Evolutionary conservation across 345 rosid species (phyloP).

Genomic region (Pugionium cornutum): DNA sequence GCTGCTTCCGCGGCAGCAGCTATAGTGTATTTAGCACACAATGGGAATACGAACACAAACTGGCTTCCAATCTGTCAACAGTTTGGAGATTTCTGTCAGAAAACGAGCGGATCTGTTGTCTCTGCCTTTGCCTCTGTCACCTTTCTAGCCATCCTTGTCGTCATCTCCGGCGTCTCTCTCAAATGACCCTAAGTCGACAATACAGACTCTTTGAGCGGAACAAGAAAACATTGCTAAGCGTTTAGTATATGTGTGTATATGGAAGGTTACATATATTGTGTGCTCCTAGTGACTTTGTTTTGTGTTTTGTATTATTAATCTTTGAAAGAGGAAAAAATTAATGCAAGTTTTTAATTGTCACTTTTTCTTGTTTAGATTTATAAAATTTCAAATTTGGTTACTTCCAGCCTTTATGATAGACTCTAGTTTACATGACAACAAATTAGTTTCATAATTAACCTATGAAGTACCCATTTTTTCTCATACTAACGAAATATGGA

Average conservation of each 20-base stretch:
- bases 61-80: no score
- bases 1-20: conserved; percentile 57
- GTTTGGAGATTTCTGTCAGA: no score
- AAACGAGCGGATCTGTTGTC: conserved; percentile 56
- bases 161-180: conserved; percentile 58
- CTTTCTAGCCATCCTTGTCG: conserved; percentile 48
- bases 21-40: conserved; percentile 72
- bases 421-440: no score
- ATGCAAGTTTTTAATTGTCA: neutral
- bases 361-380: neutral
- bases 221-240: neutral
- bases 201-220: conserved; percentile 5
- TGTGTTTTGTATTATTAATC: conserved; percentile 20
- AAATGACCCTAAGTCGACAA: conserved; percentile 21
- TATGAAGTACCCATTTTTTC: no score
- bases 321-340: neutral
- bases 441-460: no score
- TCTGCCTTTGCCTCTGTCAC: conserved; percentile 53
- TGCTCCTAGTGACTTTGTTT: conserved; percentile 8
- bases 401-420: no score
- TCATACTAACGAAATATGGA: no score
- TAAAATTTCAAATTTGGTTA: neutral
- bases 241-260: conserved; percentile 19
- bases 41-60: conserved; percentile 61
- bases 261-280: conserved; percentile 9